Conservation (phyloP, 805 yeast species). For the Lachancea meyersii region DNA sequence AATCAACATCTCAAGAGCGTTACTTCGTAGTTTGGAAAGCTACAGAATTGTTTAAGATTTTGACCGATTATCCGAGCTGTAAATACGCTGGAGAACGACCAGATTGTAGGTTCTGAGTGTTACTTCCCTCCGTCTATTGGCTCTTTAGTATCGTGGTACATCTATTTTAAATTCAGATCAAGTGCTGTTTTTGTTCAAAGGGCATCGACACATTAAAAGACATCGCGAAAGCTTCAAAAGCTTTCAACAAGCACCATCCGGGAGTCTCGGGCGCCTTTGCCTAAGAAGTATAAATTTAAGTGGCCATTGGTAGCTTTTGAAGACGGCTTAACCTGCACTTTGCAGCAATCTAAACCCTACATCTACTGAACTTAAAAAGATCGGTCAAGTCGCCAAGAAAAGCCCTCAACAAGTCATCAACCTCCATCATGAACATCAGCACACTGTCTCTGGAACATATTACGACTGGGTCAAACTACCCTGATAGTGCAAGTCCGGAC, state of each 20-base stretch:
- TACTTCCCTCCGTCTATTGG: no score
- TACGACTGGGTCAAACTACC: neutral
- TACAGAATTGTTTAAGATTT: no score
- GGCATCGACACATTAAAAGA: neutral
- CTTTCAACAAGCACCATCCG: neutral
- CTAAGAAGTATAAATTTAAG: neutral
- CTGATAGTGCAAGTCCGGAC: constrained; percentile 4
- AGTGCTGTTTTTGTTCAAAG: neutral
- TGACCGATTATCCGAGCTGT: no score
- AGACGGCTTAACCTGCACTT: no score
- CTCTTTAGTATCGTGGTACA: no score
- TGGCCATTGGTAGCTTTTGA: no score
- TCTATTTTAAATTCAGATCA: no score
- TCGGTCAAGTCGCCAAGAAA: no score
- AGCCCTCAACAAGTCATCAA: no score
- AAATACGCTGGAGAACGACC: neutral
- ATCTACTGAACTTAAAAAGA: no score
- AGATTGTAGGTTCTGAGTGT: neutral
- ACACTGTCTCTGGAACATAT: neutral
- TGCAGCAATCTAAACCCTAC: no score
- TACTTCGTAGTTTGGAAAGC: no score
- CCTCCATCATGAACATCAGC: neutral
- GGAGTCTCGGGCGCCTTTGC: neutral
- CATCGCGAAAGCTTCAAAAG: neutral
- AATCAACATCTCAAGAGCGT: neutral